Base-by-base conservation (phyloP, 306 rosid species). In the Vigna nakashimae region DNA sequence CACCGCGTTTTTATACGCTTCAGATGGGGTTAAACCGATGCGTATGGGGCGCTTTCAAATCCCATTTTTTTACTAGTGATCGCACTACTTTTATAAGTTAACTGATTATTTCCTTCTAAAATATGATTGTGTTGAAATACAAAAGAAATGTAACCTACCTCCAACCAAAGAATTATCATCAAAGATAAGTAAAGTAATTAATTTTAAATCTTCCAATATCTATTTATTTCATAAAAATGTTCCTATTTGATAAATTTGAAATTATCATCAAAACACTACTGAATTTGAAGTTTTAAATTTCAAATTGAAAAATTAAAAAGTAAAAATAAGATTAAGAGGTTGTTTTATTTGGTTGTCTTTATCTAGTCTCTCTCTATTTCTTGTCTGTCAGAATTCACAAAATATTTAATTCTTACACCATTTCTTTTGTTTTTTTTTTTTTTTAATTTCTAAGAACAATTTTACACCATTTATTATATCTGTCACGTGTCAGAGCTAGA, bases 381-480 rank as follows among this genome's bases (percentile, higher is more conserved):
- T 60, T 60, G 12, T 14, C 1, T 62, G 24, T 62, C 14, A 43
- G 69, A 69, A 69, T 69, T 78, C 70, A 78, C 9, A 13, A 49
- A 56, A 20, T 6, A 78, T 4, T 66, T 59, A 20, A 14, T 56
- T 43, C 16, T 26, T 62, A 49, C 60, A 60, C 9, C 32, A 30
- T 30, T 30, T 30, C 32, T 30, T 49, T 32, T 79, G 43, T 78
- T 40, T 76, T 76, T 42, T 2, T 42, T 42, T 42, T 42, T 42
- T 42, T 9, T 42, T 42, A 7, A 7, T 42, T 76, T 76, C 76
- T 82, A 76, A 81, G 70, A 40, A 63, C 32, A 46, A 82, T 52
- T 76, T 76, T 76, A 22, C 74, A 71, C 82, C 85, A 45, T 57
- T 70, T 70, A 17, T 76, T 71, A 30, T 20, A 63, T 32, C 57